Base-by-base conservation (phyloP, 495 filamentous ascomycete genomes). In the Aspergillus kassunensis region DNA sequence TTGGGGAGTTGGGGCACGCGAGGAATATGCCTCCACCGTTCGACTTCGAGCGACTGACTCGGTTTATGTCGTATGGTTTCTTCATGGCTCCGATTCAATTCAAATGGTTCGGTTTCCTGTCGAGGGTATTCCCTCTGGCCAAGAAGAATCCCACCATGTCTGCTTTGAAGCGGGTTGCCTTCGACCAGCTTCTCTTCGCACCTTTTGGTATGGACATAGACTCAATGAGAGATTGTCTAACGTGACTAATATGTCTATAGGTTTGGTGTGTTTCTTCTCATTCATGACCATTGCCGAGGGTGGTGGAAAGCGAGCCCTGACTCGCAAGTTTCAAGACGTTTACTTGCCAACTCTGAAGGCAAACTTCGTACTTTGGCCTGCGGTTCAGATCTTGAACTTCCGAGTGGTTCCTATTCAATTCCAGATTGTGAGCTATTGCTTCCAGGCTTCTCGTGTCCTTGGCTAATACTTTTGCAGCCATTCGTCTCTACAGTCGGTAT, bases 251-350 rank as follows among this genome's bases (percentile, higher is more conserved):
- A 25, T 15, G 29, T 25, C 35, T 44, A n/a, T 54, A 89, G 87
- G 87, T 65, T 80, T 98, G 50, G 88, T 80, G 3, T 78, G 75
- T 64, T 98, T 98, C 77, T 99, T 99, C 68, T 89, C 87, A 0
- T 93, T 86, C 68, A 97, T 99, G 91, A 97, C 93, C 0, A 67
- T 97, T 29, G 89, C 95, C 11, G 95, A 99, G 68, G 95, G 95
- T 23, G 93, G 95, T 30, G 91, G 91, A 18, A 80, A 78, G 63
- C 78, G 88, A 56, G 91, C 86, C 3, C 80, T 99, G 24, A 71
- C 74, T 34, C 77, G 87, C 51, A 99, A 99, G 71, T 85, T 99
- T 62, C 81, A 87, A 59, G 89, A 96, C 61, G 91, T 96, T 58
- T 99, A 96, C 66, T 60, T 95, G 57, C 90, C 93, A 20, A 89